Percentiles rank a stretch among this genome's conserved stretches.
Evolutionary conservation across 2,329 filamentous ascomycete species (phyloP).

Genomic region (Cryphonectria radicalis): DNA sequence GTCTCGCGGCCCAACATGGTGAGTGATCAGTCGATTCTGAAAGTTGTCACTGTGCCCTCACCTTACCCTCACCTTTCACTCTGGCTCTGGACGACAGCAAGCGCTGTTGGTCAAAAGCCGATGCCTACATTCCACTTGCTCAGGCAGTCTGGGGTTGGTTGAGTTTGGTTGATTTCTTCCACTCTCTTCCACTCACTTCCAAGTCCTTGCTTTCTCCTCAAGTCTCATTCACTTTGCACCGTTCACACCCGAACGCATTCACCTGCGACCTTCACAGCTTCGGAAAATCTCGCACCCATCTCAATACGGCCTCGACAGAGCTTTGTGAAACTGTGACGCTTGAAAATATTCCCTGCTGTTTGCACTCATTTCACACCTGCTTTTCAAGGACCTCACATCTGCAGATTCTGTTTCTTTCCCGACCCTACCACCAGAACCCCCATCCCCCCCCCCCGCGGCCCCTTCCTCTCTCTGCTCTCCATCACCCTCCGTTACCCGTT

Average conservation of each 20-base stretch:
- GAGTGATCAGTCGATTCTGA: constrained; percentile 38
- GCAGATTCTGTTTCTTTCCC: background rate
- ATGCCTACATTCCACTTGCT: background rate
- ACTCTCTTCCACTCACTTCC: background rate
- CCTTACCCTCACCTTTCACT: background rate
- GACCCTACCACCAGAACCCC: background rate
- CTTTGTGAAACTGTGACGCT: background rate
- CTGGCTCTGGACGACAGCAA: constrained; percentile 8
- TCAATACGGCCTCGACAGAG: background rate
- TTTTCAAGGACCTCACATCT: constrained; percentile 9
- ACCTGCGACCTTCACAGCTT: background rate
- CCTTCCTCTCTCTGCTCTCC: constrained; percentile 8
- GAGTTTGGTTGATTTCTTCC: background rate
- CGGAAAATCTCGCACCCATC: background rate
- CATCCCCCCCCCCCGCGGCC: background rate
- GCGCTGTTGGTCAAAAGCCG: constrained; percentile 3
- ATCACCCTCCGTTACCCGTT: background rate
- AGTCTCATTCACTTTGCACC: background rate
- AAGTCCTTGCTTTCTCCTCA: background rate
- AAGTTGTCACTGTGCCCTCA: background rate
- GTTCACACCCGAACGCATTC: background rate
- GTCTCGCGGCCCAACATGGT: constrained; percentile 62
- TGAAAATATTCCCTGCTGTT: constrained; percentile 1
- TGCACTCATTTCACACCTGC: constrained; percentile 14
- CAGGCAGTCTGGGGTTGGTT: background rate